These are phyloP conservation scores for Shiraia sp. DNA, from an alignment of 2,329 filamentous ascomycete genomes.

Conservation along the genomic window DNA sequence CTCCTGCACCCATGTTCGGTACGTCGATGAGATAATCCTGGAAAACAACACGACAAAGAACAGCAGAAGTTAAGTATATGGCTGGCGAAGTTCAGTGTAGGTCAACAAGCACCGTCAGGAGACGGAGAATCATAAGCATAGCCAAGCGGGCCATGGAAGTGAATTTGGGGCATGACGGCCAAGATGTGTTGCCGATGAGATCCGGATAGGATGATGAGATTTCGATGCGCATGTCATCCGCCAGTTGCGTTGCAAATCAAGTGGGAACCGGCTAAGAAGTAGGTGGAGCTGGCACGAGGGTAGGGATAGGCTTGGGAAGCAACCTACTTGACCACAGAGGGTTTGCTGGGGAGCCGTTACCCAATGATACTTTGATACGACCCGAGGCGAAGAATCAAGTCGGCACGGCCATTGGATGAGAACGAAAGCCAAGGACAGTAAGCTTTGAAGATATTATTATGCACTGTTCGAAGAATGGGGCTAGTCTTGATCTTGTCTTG, in stretches of 20 bases:
- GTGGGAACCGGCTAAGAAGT: background rate
- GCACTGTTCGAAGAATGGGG: no score
- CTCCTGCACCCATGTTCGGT: constrained; percentile 57
- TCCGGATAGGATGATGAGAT: background rate
- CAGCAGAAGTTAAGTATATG: no score
- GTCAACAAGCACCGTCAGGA: background rate
- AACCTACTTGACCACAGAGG: background rate
- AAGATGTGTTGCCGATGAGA: constrained; percentile 3
- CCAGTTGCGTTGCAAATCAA: background rate
- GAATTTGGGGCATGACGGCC: background rate
- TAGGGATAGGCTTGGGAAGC: background rate
- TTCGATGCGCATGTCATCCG: background rate
- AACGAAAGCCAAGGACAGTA: no score
- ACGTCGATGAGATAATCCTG: no score
- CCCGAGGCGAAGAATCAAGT: no score
- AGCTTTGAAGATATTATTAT: no score
- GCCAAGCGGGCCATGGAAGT: background rate
- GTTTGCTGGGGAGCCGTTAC: no score
- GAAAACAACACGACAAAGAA: background rate
- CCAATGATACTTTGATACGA: no score
- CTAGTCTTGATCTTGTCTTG: no score
- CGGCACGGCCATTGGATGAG: no score
- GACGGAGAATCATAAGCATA: background rate
- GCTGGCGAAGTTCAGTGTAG: background rate
- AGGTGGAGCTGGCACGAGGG: background rate